phyloP scores from a whole-genome alignment of 192 early-diverging fungal genomes.

The Umbelopsis vinacea region DNA sequence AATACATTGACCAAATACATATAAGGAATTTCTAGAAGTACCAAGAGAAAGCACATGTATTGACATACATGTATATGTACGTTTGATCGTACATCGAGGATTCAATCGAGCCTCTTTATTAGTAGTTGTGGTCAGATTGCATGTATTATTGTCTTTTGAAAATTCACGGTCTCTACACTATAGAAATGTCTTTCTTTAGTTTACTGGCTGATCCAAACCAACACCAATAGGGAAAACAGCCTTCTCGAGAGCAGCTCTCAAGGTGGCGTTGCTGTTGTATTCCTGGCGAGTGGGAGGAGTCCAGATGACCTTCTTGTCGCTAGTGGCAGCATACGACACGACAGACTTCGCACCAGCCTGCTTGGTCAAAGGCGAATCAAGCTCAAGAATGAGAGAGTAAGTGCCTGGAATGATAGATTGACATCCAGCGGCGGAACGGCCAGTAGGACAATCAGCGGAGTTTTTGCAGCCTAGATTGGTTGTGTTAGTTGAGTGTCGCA shows the following conservation, averaged over 20 bases:
- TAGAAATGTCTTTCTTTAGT: background rate
- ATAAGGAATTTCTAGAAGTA: too few relatives aligned
- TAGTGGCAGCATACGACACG: background rate
- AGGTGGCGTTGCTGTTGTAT: background rate
- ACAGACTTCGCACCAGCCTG: background rate
- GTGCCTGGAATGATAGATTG: slow-evolving; percentile 46
- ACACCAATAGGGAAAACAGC: slow-evolving; percentile 17
- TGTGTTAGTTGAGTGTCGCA: too few relatives aligned
- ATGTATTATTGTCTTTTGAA: background rate
- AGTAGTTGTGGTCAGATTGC: background rate
- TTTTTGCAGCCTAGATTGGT: slow-evolving; percentile 29
- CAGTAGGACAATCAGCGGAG: slow-evolving; percentile 29
- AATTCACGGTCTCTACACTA: too few relatives aligned
- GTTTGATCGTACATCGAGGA: too few relatives aligned
- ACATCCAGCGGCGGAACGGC: slow-evolving; percentile 49
- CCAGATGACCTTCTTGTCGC: slow-evolving; percentile 6
- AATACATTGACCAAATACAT: too few relatives aligned
- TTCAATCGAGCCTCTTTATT: background rate
- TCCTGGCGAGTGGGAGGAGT: slow-evolving; percentile 10
- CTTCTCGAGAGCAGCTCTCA: background rate
- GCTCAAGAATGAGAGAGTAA: slow-evolving; percentile 31
- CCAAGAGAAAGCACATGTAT: too few relatives aligned
- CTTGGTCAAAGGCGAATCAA: background rate
- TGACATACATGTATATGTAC: too few relatives aligned
- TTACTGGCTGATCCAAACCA: slow-evolving; percentile 1